Base-by-base conservation (phyloP, 108 stramenopile genomes). In the Fragilariopsis cylindrus region DNA sequence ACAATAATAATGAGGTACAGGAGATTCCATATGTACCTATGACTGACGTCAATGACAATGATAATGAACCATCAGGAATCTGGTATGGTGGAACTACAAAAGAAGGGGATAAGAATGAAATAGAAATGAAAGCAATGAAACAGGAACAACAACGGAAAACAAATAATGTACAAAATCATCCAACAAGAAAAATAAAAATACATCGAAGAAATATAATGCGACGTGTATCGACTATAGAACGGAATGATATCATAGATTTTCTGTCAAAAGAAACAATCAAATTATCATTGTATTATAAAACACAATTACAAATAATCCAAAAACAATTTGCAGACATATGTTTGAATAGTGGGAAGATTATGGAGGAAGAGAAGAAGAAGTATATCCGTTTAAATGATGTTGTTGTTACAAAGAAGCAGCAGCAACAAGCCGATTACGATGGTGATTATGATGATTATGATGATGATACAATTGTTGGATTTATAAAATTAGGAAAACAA, bases 271-370 rank as follows among this genome's bases (percentile, higher is more conserved):
- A 86, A 69, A 65, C 74, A 44, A 75, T 77, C 42, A 78, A 76
- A 67, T 69, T 66, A 9, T 57, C 49, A 16, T 62, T 74, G 69
- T 82, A 80, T 57, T 86, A 86, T 58, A 40, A 73, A 40, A 48
- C 80, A 30, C 80, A 78, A 47, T 84, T 80, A 80, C 73, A 84
- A 58, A 0, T 40, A 11, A 54, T 84, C 21, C 80, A 75, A 46
- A 56, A 60, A n/a, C 47, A 58, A 45, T 9, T 49, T 52, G 64
- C 0, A 4, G 48, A 39, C 4, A 50, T 4, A 0, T 47, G 18
- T 9, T 43, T 9, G 0, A 19, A 19, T 19, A 19, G 19, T 19
- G 19, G 19, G 19, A 19, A 19, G 19, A 19, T 19, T 19, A 19
- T 19, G 19, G 19, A 19, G 57, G 52, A 72, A 12, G 9, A 57